A percentile compares a stretch with the other conserved stretches of the same genome.
Conservation (phyloP, 345 rosid genomes). For the Crucihimalaya himalaica region DNA sequence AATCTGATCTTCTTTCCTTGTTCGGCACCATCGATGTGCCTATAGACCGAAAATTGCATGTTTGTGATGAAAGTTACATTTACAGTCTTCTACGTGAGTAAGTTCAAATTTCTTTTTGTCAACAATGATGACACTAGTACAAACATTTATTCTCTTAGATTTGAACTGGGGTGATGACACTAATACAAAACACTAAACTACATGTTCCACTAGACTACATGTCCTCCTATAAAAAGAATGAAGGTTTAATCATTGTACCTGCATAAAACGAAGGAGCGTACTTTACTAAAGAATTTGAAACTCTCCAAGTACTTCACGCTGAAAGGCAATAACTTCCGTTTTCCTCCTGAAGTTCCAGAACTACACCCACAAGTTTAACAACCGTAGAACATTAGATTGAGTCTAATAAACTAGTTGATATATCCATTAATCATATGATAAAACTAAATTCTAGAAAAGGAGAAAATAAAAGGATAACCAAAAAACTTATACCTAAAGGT, state of each 20-base stretch:
- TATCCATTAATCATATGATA: neutral
- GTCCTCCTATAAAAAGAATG: neutral
- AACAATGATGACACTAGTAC: neutral
- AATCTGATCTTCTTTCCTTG: neutral
- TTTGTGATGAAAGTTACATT: neutral
- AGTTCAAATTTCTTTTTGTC: no score
- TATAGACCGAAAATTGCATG: neutral
- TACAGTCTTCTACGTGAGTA: no score
- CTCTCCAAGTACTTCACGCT: neutral
- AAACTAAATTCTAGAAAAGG: neutral
- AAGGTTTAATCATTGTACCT: neutral
- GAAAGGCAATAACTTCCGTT: neutral
- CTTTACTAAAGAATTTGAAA: neutral
- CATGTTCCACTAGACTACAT: neutral
- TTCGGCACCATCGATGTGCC: neutral
- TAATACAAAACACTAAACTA: neutral
- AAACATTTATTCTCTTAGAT: neutral
- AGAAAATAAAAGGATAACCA: neutral
- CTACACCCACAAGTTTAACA: neutral
- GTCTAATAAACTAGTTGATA: neutral
- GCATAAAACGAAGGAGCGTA: neutral
- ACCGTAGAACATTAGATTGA: neutral
- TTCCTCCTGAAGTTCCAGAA: slow-evolving; percentile 4
- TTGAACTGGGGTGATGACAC: neutral
- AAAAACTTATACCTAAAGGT: neutral